Evolutionary conservation across 495 filamentous ascomycete species (phyloP), one percentile per base, ranked within the genome.

Genomic region (Annulohypoxylon bovei): DNA sequence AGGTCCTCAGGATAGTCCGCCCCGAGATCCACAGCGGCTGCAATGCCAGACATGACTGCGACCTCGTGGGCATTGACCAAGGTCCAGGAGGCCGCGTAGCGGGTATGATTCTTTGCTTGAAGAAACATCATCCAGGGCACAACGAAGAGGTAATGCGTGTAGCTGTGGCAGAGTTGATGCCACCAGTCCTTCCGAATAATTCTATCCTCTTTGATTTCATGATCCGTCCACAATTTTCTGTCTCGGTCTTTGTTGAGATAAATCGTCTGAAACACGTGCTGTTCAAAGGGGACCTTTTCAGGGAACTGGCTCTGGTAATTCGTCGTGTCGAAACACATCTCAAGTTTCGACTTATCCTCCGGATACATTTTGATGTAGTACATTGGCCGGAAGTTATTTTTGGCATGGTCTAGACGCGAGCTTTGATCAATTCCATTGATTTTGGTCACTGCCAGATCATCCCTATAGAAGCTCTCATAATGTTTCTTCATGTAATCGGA

Each of bases 301-400:
- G 74, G 72, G 73, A 96, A 93, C 77, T 96, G 92, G 65, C 90
- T 84, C 74, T 96, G 92, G 79, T 96, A 96, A 72, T 93, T 91
- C 16, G 89, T 91, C 79, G 90, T 92, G 76, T 95, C 91, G 77
- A 95, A 96, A 67, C 87, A 90, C 92, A 96, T 94, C 72, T 96
- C 92, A 7, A 96, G 89, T 68, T 92, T 91, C 11, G 83, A 81
- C 9, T 83, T 85, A 68, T 91, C 89, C 11, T 85, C 70, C 8
- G 79, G 72, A 74, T 93, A 93, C 12, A 83, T 86, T 57, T 93
- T 91, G 64, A 88, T 94, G 77, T 88, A 90, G 79, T 95, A 95
- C 92, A 95, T 95, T 14, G 92, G 91, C 16, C 86, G 82, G 76
- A 90, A 95, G 20, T 87, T 85, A 6, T 71, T 74, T 71, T 50